These are phyloP conservation scores for Nakaseomyces glabratus DNA, from an alignment of 1,139 yeast species.

Conservation along the genomic window DNA sequence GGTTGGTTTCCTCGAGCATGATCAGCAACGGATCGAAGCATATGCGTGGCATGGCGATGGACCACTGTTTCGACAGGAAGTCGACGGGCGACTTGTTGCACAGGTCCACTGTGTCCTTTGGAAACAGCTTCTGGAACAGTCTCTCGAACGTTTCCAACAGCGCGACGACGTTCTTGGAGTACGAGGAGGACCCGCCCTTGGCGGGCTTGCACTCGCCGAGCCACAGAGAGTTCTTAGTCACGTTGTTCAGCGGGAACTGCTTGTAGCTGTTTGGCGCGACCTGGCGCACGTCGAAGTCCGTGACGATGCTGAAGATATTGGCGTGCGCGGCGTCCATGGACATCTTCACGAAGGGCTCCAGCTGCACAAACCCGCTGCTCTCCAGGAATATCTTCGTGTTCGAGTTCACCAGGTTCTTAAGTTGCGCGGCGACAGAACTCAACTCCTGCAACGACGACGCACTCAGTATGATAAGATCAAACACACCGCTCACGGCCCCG, in stretches of 20 bases:
- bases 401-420: conserved; percentile 32
- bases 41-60: conserved; percentile 66
- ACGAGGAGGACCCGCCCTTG: conserved; percentile 18
- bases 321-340: conserved; percentile 30
- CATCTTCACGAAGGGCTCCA: conserved; percentile 54
- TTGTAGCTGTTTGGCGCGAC: conserved; percentile 29
- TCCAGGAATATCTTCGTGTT: conserved; percentile 51
- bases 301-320: conserved; percentile 50
- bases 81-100: conserved; percentile 41
- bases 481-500: conserved; percentile 19
- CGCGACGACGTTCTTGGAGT: conserved; percentile 19
- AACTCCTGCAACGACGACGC: conserved; percentile 41
- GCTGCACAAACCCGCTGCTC: conserved; percentile 59
- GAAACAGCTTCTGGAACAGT: conserved; percentile 26
- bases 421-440: conserved; percentile 33
- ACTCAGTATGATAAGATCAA: conserved; percentile 43
- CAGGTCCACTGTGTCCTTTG: conserved; percentile 33
- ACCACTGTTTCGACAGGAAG: conserved; percentile 74
- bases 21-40: conserved; percentile 71
- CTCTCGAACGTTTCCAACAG: conserved; percentile 25
- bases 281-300: conserved; percentile 53
- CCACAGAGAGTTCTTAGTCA: conserved; percentile 16
- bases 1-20: conserved; percentile 60
- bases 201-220: conserved; percentile 21
- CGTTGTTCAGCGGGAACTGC: conserved; percentile 27